Base-by-base conservation (phyloP, 768 basidiomycete species). In the Coprinopsis marcescibilis region DNA sequence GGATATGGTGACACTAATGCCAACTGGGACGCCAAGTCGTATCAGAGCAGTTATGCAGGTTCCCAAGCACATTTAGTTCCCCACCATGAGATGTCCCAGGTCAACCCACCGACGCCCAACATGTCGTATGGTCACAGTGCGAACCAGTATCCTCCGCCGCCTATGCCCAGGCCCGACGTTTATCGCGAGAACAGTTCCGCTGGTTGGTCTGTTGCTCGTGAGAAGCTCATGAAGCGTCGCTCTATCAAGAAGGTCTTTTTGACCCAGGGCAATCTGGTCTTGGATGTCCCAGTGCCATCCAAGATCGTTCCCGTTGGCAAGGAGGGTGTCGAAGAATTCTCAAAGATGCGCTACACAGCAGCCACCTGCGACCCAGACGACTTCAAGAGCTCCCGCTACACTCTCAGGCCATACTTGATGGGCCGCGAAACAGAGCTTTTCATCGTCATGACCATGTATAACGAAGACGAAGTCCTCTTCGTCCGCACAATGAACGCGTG, bases 361-460 rank as follows among this genome's bases (percentile, higher is more conserved):
- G 86, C 85, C 1, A 91, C 89, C 1, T 90, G 89, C 57, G 90
- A 92, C 63, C 90, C 89, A 4, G 89, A 93, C 58, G 82, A 90
- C 39, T 93, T 92, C 65, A 82, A 86, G 79, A 63, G 75, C 23
- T 78, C 73, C 37, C 80, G 82, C 51, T 90, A 89, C 62, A 80
- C 86, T 4, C 75, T 93, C 19, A 73, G 90, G 19, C 90, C 81
- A 3, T 92, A 83, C 63, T 73, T 92, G 1, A 77, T 79, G 56
- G 80, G 80, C 46, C 83, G 92, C 45, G 75, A 83, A 44, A 95
- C 92, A 7, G 93, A 95, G 65, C 74, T 96, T 12, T 93, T 95
- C 67, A 89, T 96, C 55, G 91, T 94, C 33, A 89, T 95, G 81
- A 95, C 92, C 35, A 94, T 95, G 90, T 89, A 89, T 63, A 94